Evolutionary conservation across 202 grass and related monocot species (phyloP).

Genomic region (Carex sylvatica): DNA sequence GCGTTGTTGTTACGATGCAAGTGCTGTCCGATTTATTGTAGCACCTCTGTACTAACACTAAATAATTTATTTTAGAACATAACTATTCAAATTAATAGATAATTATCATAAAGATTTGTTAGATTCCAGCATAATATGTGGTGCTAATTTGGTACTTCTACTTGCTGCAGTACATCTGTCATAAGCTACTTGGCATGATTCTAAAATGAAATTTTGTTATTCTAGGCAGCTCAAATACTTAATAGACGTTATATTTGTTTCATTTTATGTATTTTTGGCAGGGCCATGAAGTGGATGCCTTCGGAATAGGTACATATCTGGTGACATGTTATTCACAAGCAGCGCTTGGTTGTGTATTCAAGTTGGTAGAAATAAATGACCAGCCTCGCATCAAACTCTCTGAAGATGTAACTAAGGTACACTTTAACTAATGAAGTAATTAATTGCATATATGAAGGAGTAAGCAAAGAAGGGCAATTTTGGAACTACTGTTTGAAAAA

Average conservation of each 20-base stretch:
- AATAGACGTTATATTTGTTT: conserved; percentile 10
- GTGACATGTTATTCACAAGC: conserved; percentile 97
- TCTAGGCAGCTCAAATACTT: neutral
- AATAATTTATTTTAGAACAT: neutral
- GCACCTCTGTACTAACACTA: neutral
- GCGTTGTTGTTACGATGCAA: neutral
- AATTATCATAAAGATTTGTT: neutral
- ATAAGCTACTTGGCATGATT: neutral
- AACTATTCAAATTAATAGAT: neutral
- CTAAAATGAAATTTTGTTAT: conserved; percentile 11
- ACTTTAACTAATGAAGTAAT: neutral
- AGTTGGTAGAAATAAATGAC: conserved; percentile 96
- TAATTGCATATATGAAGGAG: neutral
- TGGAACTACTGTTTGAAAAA: conserved; percentile 8
- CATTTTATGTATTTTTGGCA: conserved; percentile 35
- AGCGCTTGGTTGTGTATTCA: conserved; percentile 99
- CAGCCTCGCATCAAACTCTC: conserved; percentile 98
- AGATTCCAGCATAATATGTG: neutral
- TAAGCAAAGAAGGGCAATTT: neutral
- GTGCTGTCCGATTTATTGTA: neutral
- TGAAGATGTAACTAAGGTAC: conserved; percentile 92
- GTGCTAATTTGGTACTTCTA: neutral
- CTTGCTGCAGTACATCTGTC: neutral
- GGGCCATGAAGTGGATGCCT: conserved; percentile 96
- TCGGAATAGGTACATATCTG: conserved; percentile 94